Conservation (phyloP, 768 basidiomycete genomes). For the Psilocybe subaeruginosa region DNA sequence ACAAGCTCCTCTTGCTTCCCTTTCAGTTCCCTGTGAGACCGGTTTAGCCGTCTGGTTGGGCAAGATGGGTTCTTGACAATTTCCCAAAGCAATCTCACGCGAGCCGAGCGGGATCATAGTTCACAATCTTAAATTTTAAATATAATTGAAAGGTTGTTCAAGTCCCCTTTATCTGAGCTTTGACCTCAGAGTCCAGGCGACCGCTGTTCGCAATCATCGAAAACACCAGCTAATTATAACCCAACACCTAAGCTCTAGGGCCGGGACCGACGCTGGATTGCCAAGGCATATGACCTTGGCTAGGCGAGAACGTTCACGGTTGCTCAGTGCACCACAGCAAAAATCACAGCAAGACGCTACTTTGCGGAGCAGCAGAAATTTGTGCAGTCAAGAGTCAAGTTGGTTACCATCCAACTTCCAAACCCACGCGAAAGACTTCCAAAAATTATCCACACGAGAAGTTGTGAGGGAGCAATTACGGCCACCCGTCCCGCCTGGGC, state of each 20-base stretch:
- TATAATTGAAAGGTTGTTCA: constrained; percentile 3
- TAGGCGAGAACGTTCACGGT: neutral
- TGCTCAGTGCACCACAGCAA: neutral
- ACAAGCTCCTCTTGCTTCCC: neutral
- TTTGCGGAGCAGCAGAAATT: constrained; percentile 2
- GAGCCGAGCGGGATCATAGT: constrained; percentile 10
- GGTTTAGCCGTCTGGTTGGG: neutral
- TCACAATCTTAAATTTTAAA: constrained; percentile 5
- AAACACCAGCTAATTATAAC: neutral
- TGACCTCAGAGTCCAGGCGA: neutral
- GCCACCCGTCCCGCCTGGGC: constrained; percentile 11
- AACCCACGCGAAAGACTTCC: constrained; percentile 3
- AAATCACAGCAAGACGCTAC: neutral
- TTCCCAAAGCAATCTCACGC: constrained; percentile 14
- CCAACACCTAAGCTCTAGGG: neutral
- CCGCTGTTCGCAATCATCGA: neutral
- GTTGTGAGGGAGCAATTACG: constrained; percentile 2
- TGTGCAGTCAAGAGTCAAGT: neutral
- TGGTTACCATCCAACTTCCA: neutral
- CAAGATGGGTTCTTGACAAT: neutral
- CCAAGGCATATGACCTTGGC: neutral
- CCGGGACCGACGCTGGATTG: constrained; percentile 4
- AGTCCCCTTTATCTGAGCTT: constrained; percentile 1
- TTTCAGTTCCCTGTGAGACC: constrained; percentile 10
- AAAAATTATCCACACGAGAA: constrained; percentile 2